These are phyloP conservation scores for Suhomyces panamericanus DNA, from an alignment of 1,139 yeast species.

Conservation along the genomic window DNA sequence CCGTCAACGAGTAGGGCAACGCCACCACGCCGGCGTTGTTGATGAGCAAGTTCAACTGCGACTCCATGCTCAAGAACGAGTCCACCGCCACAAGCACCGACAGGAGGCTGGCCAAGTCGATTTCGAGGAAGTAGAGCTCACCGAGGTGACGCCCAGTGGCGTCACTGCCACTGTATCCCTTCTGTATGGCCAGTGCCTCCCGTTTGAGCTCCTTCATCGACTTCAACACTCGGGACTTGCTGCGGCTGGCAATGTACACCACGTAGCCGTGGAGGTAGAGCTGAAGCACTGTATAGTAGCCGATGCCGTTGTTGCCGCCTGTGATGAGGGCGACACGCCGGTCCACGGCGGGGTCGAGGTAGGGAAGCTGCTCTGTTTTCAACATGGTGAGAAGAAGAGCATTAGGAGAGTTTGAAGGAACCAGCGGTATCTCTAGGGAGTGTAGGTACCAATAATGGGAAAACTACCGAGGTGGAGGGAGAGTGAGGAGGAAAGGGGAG, in stretches of 20 bases:
- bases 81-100: slow-evolving; percentile 59
- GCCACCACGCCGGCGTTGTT: slow-evolving; percentile 87
- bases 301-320: slow-evolving; percentile 50
- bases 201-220: slow-evolving; percentile 37
- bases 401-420: neutral
- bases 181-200: slow-evolving; percentile 9
- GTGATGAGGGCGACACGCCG: slow-evolving; percentile 44
- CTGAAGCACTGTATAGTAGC: slow-evolving; percentile 43
- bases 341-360: slow-evolving; percentile 33
- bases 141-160: slow-evolving; percentile 44
- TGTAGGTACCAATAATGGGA: too few relatives aligned
- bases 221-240: slow-evolving; percentile 34
- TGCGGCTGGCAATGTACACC: slow-evolving; percentile 45
- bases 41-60: slow-evolving; percentile 58
- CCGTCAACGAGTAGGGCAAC: slow-evolving; percentile 61
- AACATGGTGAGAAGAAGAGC: slow-evolving; percentile 4
- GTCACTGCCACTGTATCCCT: slow-evolving; percentile 3
- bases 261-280: slow-evolving; percentile 45
- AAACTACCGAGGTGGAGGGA: neutral
- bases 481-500: too few relatives aligned
- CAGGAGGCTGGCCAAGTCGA: slow-evolving; percentile 61
- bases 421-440: neutral
- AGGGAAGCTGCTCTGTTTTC: slow-evolving; percentile 33
- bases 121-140: slow-evolving; percentile 54
- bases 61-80: slow-evolving; percentile 50